These are phyloP conservation scores for Gaillardinia entomophila DNA, from an alignment of 805 yeast species.

Conservation along the genomic window DNA sequence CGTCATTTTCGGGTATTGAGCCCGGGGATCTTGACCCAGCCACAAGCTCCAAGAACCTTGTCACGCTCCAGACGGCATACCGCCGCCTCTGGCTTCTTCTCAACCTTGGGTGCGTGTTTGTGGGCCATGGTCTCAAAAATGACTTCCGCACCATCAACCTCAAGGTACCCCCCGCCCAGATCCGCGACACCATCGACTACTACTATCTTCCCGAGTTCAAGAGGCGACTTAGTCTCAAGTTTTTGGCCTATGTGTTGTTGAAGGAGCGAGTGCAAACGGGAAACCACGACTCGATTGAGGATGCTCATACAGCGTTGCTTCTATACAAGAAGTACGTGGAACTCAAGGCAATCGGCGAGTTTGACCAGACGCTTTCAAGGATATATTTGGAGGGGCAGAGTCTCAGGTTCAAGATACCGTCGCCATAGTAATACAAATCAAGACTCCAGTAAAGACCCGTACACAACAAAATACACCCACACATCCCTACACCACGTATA, in stretches of 20 bases:
- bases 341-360: conserved; percentile 49
- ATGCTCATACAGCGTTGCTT: conserved; percentile 79
- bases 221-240: conserved; percentile 77
- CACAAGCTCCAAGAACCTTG: conserved; percentile 61
- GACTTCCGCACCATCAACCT: conserved; percentile 93
- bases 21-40: conserved; percentile 81
- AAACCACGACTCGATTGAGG: conserved; percentile 96
- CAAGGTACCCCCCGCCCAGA: conserved; percentile 79
- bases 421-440: too few species aligned
- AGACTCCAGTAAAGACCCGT: too few species aligned
- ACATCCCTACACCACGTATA: too few species aligned
- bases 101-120: conserved; percentile 84
- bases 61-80: conserved; percentile 76
- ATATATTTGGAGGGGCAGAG: conserved; percentile 69
- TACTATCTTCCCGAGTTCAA: conserved; percentile 71
- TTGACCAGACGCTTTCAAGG: conserved; percentile 56
- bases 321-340: conserved; percentile 70
- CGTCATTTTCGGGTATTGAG: conserved; percentile 90
- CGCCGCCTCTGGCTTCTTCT: conserved; percentile 84
- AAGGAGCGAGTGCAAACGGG: conserved; percentile 79
- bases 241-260: conserved; percentile 75
- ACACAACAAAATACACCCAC: too few species aligned
- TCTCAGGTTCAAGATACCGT: conserved; percentile 48
- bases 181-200: conserved; percentile 81
- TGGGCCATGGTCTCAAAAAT: conserved; percentile 89